Evolutionary conservation across 2,329 filamentous ascomycete genomes (phyloP).

Genomic region (Stenocarpella maydis): DNA sequence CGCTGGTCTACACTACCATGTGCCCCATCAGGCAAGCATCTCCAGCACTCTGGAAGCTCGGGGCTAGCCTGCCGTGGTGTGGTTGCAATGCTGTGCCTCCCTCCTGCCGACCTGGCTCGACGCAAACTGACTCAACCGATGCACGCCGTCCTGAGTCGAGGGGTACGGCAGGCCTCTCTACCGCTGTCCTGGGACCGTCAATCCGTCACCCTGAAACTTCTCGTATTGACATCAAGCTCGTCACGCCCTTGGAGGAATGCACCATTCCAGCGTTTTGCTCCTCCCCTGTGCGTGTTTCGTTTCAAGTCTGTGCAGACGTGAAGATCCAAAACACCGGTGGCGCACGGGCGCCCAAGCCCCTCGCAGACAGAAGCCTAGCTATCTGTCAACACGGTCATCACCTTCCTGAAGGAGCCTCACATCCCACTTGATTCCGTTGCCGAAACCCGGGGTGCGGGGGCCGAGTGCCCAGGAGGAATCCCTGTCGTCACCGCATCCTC

Average conservation of each 20-base stretch:
- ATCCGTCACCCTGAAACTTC: background rate
- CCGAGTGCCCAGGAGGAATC: background rate
- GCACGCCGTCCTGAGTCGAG: conserved; percentile 4
- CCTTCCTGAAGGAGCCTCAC: background rate
- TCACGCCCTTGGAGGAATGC: background rate
- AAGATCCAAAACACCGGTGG: conserved; percentile 22
- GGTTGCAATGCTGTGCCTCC: conserved; percentile 26
- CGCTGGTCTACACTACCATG: background rate
- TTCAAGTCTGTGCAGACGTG: conserved; percentile 23
- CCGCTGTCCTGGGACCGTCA: conserved; percentile 5
- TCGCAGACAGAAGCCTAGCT: background rate
- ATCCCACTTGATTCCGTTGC: background rate
- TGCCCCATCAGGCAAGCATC: background rate
- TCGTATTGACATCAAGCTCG: conserved; percentile 9
- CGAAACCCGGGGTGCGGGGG: background rate
- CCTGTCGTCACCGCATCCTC: background rate
- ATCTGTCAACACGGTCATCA: background rate
- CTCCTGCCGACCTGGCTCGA: conserved; percentile 21
- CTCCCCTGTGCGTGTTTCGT: conserved; percentile 15
- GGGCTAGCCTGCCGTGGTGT: conserved; percentile 6
- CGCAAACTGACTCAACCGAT: conserved; percentile 21
- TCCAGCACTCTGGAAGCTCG: conserved; percentile 21
- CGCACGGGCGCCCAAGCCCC: conserved; percentile 17
- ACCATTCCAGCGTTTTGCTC: background rate
- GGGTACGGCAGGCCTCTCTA: background rate